These are phyloP conservation scores for Comarum palustre DNA, from an alignment of 306 rosid species.

Conservation along the genomic window DNA sequence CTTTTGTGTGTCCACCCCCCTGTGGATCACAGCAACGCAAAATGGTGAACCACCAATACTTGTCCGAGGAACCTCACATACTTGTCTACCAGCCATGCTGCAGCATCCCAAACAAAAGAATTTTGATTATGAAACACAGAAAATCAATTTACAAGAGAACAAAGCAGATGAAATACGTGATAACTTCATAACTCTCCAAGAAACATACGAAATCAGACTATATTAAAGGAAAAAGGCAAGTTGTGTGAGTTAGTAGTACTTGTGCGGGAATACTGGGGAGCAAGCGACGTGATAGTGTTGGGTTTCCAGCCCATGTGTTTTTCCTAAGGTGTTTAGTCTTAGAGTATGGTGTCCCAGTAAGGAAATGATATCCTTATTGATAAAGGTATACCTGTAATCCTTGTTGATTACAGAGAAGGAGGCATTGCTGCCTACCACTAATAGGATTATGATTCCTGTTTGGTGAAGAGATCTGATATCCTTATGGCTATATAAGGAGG, in stretches of 20 bases:
- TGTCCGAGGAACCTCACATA: slow-evolving; percentile 67
- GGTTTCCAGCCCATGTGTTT: too few species aligned
- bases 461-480: too few species aligned
- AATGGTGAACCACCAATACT: slow-evolving; percentile 68
- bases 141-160: background rate
- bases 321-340: too few species aligned
- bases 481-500: too few species aligned
- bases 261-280: background rate
- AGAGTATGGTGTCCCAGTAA: too few species aligned
- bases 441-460: too few species aligned
- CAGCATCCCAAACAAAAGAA: slow-evolving; percentile 27
- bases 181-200: background rate
- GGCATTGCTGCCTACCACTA: too few species aligned
- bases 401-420: too few species aligned
- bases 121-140: background rate
- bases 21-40: slow-evolving; percentile 66
- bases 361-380: too few species aligned
- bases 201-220: background rate
- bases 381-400: too few species aligned
- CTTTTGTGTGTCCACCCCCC: slow-evolving; percentile 81
- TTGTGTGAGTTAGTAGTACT: background rate
- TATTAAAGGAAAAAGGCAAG: background rate
- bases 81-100: slow-evolving; percentile 93
- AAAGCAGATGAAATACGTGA: background rate
- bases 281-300: slow-evolving; percentile 3